Percentiles rank a stretch among this genome's conserved stretches.
Conservation (phyloP, 768 basidiomycete species). For the Tricholoma matsutake region DNA sequence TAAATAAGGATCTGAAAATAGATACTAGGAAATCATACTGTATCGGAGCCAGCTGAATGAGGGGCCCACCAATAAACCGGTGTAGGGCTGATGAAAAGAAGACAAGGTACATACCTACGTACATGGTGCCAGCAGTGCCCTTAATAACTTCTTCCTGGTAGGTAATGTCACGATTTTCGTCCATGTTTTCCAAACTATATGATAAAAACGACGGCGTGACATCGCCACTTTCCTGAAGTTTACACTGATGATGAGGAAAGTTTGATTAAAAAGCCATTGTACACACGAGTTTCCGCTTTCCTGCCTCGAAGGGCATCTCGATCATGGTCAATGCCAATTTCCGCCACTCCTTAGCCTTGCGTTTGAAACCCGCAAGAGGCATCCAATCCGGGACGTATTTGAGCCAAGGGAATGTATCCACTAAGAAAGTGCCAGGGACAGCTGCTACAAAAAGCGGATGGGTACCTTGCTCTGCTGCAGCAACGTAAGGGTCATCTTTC, state of each 20-base stretch:
- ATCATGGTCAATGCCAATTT: slow-evolving; percentile 18
- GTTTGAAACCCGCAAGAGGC: slow-evolving; percentile 35
- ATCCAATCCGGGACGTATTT: slow-evolving; percentile 35
- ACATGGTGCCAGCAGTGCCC: slow-evolving; percentile 23
- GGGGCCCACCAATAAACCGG: no score
- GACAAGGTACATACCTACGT: slow-evolving; percentile 15
- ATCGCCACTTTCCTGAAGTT: slow-evolving; percentile 15
- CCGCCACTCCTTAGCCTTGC: slow-evolving; percentile 27
- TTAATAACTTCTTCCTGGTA: slow-evolving; percentile 20
- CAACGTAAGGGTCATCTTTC: no score
- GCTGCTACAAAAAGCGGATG: no score
- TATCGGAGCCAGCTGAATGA: no score
- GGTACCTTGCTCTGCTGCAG: no score
- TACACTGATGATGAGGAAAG: not conserved
- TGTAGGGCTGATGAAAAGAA: not conserved
- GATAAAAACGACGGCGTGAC: slow-evolving; percentile 20
- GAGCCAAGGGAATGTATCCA: slow-evolving; percentile 28
- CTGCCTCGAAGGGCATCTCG: slow-evolving; percentile 21
- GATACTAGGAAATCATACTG: no score
- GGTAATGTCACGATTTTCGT: slow-evolving; percentile 9
- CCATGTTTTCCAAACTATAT: slow-evolving; percentile 16
- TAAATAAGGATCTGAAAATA: no score
- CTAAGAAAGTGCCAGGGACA: no score
- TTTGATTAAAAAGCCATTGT: not conserved
- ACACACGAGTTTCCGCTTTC: slow-evolving; percentile 16